phyloP scores from a whole-genome alignment of 768 basidiomycete genomes.

The Lentinula sp. region DNA sequence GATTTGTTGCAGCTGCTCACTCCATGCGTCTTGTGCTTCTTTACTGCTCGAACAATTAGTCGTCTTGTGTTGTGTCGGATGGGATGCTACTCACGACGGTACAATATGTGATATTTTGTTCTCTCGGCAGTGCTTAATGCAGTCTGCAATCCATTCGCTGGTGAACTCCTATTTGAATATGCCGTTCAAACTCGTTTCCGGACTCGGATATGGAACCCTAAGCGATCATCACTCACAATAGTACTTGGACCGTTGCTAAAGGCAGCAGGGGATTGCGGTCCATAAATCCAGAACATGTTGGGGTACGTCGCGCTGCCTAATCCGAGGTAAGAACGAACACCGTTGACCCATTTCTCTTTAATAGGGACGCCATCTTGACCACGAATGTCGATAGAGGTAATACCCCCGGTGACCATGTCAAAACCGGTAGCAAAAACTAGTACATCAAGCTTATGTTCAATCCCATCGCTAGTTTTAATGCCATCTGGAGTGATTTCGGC shows the following conservation, averaged over 20 bases:
- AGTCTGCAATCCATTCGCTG: slow-evolving; percentile 19
- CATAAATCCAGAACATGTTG: slow-evolving; percentile 14
- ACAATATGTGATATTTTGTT: neutral
- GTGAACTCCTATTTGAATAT: slow-evolving; percentile 15
- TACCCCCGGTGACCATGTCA: slow-evolving; percentile 10
- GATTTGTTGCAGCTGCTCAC: neutral
- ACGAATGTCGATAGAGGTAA: slow-evolving; percentile 12
- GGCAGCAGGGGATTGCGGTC: slow-evolving; percentile 12
- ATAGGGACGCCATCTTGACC: slow-evolving; percentile 11
- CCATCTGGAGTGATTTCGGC: slow-evolving; percentile 12
- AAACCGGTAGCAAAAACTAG: slow-evolving; percentile 14
- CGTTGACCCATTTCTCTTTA: slow-evolving; percentile 11
- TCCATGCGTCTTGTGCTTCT: neutral
- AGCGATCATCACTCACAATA: slow-evolving; percentile 3
- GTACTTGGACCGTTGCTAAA: slow-evolving; percentile 12
- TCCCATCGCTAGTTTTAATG: slow-evolving; percentile 7
- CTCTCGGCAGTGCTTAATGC: slow-evolving; percentile 12
- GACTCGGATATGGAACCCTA: neutral
- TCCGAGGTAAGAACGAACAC: slow-evolving; percentile 13
- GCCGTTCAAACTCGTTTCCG: neutral
- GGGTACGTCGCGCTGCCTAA: slow-evolving; percentile 9
- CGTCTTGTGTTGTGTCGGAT: neutral
- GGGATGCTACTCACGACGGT: neutral
- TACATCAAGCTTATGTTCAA: slow-evolving; percentile 11
- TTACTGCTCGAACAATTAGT: neutral